A percentile compares a stretch with the other conserved stretches of the same genome.
phyloP scores from a whole-genome alignment of 495 filamentous ascomycete genomes.

The Penicillium crystallinum region DNA sequence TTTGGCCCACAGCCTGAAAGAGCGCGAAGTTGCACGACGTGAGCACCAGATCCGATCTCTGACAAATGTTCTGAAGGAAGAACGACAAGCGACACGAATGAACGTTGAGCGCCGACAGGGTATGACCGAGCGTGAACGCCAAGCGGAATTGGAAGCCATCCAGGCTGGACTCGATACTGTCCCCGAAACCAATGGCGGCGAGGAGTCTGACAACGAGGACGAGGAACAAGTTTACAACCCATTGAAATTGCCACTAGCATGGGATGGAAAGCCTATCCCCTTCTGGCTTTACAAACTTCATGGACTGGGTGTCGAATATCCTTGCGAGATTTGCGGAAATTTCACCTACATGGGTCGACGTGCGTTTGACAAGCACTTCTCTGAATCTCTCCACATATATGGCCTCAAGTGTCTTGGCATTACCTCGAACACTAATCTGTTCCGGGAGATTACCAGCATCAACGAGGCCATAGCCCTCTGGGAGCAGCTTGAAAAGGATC shows the following conservation, averaged over 20 bases:
- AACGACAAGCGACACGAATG: slow-evolving; percentile 77
- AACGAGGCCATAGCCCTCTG: slow-evolving; percentile 81
- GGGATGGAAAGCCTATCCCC: slow-evolving; percentile 98
- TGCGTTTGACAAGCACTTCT: slow-evolving; percentile 98
- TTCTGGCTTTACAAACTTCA: slow-evolving; percentile 99
- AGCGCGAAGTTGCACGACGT: slow-evolving; percentile 83
- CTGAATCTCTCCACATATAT: slow-evolving; percentile 84
- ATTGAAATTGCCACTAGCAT: slow-evolving; percentile 87
- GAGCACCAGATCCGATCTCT: slow-evolving; percentile 79
- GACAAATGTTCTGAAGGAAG: slow-evolving; percentile 66
- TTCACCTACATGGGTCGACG: slow-evolving; percentile 95
- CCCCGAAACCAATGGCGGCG: slow-evolving; percentile 47
- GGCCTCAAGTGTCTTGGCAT: slow-evolving; percentile 91
- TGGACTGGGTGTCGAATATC: slow-evolving; percentile 89
- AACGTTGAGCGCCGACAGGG: slow-evolving; percentile 93
- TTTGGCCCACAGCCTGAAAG: slow-evolving; percentile 61
- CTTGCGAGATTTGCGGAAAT: slow-evolving; percentile 95
- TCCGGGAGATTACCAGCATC: slow-evolving; percentile 89
- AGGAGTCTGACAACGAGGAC: slow-evolving; percentile 58
- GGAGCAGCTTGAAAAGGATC: slow-evolving; percentile 88
- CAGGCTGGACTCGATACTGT: slow-evolving; percentile 52
- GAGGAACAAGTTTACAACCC: slow-evolving; percentile 94
- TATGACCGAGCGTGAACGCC: slow-evolving; percentile 92
- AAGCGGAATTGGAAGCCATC: slow-evolving; percentile 85
- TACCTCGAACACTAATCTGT: slow-evolving; percentile 78